Percentiles rank a stretch among this genome's conserved stretches.
Conservation (phyloP, 2,329 filamentous ascomycete species). For the Cladorrhinum sp. region DNA sequence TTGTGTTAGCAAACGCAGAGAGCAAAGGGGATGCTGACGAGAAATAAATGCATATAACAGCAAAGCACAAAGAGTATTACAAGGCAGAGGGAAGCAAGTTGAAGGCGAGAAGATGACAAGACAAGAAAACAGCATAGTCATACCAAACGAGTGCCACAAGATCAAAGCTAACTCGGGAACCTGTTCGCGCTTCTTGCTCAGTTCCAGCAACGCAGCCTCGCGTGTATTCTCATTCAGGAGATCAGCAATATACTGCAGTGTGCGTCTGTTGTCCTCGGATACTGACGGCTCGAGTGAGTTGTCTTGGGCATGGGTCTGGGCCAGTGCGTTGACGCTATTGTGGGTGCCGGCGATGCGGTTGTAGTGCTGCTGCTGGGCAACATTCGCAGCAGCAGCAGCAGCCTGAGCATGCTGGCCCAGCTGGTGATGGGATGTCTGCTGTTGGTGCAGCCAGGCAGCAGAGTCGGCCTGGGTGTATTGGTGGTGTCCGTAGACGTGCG, state of each 20-base stretch:
- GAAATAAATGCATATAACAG: background rate
- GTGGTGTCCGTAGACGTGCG: slow-evolving; percentile 66
- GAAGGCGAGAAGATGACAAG: background rate
- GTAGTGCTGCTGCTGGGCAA: slow-evolving; percentile 62
- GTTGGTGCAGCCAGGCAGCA: slow-evolving; percentile 59
- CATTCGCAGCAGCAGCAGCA: slow-evolving; percentile 51
- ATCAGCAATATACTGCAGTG: slow-evolving; percentile 90
- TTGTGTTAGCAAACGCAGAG: slow-evolving; percentile 17
- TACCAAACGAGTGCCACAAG: slow-evolving; percentile 98
- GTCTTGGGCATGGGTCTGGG: slow-evolving; percentile 51
- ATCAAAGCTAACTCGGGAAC: slow-evolving; percentile 95
- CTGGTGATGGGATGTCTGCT: slow-evolving; percentile 59
- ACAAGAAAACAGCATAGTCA: slow-evolving; percentile 30
- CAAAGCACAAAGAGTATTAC: background rate
- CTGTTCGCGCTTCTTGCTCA: slow-evolving; percentile 98
- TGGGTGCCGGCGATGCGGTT: slow-evolving; percentile 68
- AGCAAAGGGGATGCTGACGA: background rate
- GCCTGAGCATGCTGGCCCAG: slow-evolving; percentile 53
- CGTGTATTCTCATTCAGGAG: slow-evolving; percentile 82
- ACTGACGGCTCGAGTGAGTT: slow-evolving; percentile 61
- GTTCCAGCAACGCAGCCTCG: slow-evolving; percentile 86
- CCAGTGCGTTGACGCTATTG: slow-evolving; percentile 47
- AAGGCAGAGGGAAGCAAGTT: background rate
- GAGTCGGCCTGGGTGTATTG: slow-evolving; percentile 62
- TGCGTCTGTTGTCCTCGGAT: slow-evolving; percentile 86